Evolutionary conservation across 768 basidiomycete genomes (phyloP), one percentile per base, ranked within the genome.

Genomic region (Lentinula detonsa): DNA sequence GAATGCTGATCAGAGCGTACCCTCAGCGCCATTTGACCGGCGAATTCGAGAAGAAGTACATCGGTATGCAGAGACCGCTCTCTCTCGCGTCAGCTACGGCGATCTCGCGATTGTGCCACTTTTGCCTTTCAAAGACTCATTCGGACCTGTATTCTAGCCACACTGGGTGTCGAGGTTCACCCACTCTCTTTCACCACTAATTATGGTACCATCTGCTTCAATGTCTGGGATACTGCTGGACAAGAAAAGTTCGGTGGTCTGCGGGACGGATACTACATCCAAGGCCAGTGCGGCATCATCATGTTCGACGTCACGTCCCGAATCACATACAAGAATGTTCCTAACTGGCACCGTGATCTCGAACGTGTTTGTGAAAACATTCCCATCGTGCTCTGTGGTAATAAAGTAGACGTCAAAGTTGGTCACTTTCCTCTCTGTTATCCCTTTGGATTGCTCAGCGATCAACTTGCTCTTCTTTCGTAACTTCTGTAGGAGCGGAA

Each of bases 21-120:
- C 65, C 69, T 48, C 71, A 93, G 93, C 93, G 94, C 74, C 95
- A 98, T 78, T 87, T 96, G 85, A 97, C 95, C 66, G 96, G 96
- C 73, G 96, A 98, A 85, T 98, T 99, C 75, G 96, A 99, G 81
- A 99, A 99, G 86, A 99, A 99, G 77, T 98, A 97, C 78, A 96
- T 96, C 63, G 95, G 93, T 95, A 75, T 61, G 90, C 70, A 40
- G 66, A 49, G 60, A 60, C 18, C n/a, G 58, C 51, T 56, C 60
- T 45, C 33, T 51, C 49, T 59, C 61, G 54, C 61, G 65, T 63
- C 62, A 53, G 60, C 55, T 60, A 39, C 48, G 34, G 39, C 54
- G 21, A 64, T 35, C 49, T 63, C 64, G 64, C 65, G 64, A 62
- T 57, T 60, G 34, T 43, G 13, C 48, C 23, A 35, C 34, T 16